A percentile compares a stretch with the other conserved stretches of the same genome.
phyloP scores from a whole-genome alignment of 805 yeast genomes.

The Candida morakotiae region DNA sequence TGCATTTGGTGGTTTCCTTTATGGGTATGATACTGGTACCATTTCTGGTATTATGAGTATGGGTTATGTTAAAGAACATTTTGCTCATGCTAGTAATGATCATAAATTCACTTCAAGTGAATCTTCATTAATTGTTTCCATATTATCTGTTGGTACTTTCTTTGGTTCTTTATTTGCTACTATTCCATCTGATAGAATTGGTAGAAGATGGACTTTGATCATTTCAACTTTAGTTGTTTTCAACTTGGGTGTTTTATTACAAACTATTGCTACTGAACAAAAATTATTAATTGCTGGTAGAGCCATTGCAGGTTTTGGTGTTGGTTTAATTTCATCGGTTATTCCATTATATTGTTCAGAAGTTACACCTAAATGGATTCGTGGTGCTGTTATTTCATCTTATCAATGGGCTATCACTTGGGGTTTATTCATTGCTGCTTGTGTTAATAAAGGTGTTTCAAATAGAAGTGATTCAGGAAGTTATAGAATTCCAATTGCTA shows the following conservation, averaged over 20 bases:
- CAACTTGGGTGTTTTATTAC: constrained; percentile 36
- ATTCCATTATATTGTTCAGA: constrained; percentile 40
- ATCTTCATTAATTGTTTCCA: constrained; percentile 21
- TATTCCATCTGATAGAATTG: constrained; percentile 31
- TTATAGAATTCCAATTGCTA: constrained; percentile 39
- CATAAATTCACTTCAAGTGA: constrained; percentile 17
- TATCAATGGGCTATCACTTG: constrained; percentile 39
- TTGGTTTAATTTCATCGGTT: constrained; percentile 38
- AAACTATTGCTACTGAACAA: constrained; percentile 31
- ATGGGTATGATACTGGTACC: constrained; percentile 42
- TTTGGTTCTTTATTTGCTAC: constrained; percentile 38
- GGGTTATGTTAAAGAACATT: constrained; percentile 29
- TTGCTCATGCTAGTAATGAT: constrained; percentile 11
- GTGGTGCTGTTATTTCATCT: constrained; percentile 41
- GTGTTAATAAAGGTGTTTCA: constrained; percentile 34
- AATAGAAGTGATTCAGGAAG: constrained; percentile 31
- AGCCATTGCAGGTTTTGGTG: constrained; percentile 39
- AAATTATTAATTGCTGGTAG: constrained; percentile 37
- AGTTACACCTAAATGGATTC: constrained; percentile 38
- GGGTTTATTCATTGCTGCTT: constrained; percentile 34
- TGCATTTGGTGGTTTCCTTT: constrained; percentile 39
- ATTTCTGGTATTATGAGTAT: constrained; percentile 40
- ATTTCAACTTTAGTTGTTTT: constrained; percentile 29
- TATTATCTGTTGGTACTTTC: constrained; percentile 40
- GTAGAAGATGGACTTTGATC: constrained; percentile 37